These are phyloP conservation scores for Trypanosoma vivax DNA, from an alignment of 208 protist genomes.

Conservation along the genomic window DNA sequence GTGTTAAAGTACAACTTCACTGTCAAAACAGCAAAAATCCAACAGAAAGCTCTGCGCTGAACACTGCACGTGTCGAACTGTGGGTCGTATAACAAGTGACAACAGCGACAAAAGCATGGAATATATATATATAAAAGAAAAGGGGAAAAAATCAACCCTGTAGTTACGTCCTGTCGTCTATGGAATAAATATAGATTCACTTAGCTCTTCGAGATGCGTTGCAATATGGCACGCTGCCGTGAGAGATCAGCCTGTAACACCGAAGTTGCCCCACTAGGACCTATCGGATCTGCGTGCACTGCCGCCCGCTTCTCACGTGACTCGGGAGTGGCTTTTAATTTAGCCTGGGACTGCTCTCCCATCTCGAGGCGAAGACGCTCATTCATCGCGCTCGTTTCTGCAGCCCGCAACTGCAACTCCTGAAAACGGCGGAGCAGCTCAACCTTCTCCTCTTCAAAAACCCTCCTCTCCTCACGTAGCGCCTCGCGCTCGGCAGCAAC, in stretches of 20 bases:
- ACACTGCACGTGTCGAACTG: no score
- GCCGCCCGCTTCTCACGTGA: neutral
- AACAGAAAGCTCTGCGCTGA: no score
- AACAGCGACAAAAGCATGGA: no score
- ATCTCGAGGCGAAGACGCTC: constrained; percentile 49
- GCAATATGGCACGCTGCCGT: constrained; percentile 70
- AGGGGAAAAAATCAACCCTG: no score
- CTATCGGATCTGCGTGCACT: constrained; percentile 8
- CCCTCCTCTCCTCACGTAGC: constrained; percentile 54
- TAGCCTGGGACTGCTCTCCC: constrained; percentile 25
- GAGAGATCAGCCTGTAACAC: constrained; percentile 77
- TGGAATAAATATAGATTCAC: neutral
- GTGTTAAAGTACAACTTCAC: no score
- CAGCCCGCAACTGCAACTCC: constrained; percentile 51
- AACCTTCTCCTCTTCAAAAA: constrained; percentile 77
- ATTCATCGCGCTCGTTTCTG: constrained; percentile 50
- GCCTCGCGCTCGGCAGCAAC: constrained; percentile 51
- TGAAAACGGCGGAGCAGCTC: constrained; percentile 67
- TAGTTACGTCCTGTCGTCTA: no score
- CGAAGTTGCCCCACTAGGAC: constrained; percentile 21
- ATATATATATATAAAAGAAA: constrained; percentile 4
- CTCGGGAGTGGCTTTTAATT: neutral
- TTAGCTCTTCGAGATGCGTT: constrained; percentile 31
- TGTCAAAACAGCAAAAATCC: no score
- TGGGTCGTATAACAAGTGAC: no score